A percentile compares a stretch with the other conserved stretches of the same genome.
Evolutionary conservation across 2,329 filamentous ascomycete genomes (phyloP).

Genomic region (Fusarium kyushuense): DNA sequence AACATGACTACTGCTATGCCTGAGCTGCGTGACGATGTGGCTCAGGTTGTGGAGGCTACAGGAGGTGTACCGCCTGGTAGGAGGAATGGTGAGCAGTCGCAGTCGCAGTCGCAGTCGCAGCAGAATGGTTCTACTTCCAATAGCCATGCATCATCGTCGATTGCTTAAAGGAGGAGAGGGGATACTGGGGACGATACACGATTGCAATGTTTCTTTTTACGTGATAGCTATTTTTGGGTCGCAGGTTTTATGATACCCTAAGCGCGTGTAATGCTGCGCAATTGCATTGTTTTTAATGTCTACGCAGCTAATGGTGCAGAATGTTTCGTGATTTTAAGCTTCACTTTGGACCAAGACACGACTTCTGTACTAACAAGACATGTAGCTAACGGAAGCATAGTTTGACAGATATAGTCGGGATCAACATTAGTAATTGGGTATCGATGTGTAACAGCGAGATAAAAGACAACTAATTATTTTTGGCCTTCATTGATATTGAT

Average conservation of each 20-base stretch:
- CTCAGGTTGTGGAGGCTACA: slow-evolving; percentile 62
- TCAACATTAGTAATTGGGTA: not conserved
- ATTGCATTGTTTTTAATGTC: not conserved
- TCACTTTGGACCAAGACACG: not conserved
- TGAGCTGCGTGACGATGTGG: slow-evolving; percentile 67
- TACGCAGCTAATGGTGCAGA: not conserved
- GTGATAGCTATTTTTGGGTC: not conserved
- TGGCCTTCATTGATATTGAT: slow-evolving; percentile 36
- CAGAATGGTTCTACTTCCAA: slow-evolving; percentile 27
- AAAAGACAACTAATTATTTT: slow-evolving; percentile 33
- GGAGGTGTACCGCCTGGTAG: slow-evolving; percentile 48
- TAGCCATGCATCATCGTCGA: slow-evolving; percentile 17
- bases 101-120: slow-evolving; percentile 19
- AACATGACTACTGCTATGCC: slow-evolving; percentile 70
- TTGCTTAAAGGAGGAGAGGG: slow-evolving; percentile 4
- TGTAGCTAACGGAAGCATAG: not conserved
- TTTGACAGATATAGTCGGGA: not conserved
- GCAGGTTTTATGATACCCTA: slow-evolving; percentile 16
- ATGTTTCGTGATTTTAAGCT: not conserved
- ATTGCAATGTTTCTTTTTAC: slow-evolving; percentile 3
- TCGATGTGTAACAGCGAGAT: not conserved
- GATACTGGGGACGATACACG: not conserved
- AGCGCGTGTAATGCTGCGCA: slow-evolving; percentile 4
- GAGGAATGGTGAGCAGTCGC: slow-evolving; percentile 18
- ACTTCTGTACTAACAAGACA: not conserved